Evolutionary conservation across 495 filamentous ascomycete genomes (phyloP), one percentile per base, ranked within the genome.

Genomic region (Aspergillus heteromorphus): DNA sequence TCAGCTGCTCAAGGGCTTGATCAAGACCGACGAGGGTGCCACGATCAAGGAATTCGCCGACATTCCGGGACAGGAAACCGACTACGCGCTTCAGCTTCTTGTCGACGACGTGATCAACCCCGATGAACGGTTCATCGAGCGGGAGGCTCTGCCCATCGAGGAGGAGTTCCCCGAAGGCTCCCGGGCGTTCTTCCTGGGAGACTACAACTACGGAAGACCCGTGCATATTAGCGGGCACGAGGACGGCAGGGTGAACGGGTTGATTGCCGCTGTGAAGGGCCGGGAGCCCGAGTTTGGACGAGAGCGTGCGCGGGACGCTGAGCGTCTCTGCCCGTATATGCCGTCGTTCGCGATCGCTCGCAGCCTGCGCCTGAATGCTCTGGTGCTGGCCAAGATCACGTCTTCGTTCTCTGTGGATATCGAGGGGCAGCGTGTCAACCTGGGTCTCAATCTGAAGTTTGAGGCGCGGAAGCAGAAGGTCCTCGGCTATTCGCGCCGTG

Each of bases 401-500:
- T 93, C 92, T 0, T 88, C 91, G 0, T 97, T 95, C 70, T 85
- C 82, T 34, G 90, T 97, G 49, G 79, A 83, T 40, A 85, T 92
- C 3, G 80, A 87, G 19, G 89, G 88, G 2, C 79, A 83, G 45
- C 82, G 86, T 42, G 79, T 95, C 38, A 97, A 99, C 61, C 74
- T 99, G 13, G 95, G 95, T 8, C 76, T 99, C 38, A 99, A 97
- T 64, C 75, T 99, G 54, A 99, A 99, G 65, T 97, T 97, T 53
- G 92, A 99, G 67, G 87, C 86, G 0, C 90, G 85, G 70, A 95
- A 97, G 71, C 82, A 90, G 51, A 99, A 99, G 69, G 95, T 99
- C 5, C 77, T 97, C 14, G 95, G 95, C 5, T 99, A 97, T 66
- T 95, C 92, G 16, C 89, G 91, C 55, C 88, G 88, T 45, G 83